phyloP scores from a whole-genome alignment of 768 basidiomycete species.

The Boletus subparvulus region DNA sequence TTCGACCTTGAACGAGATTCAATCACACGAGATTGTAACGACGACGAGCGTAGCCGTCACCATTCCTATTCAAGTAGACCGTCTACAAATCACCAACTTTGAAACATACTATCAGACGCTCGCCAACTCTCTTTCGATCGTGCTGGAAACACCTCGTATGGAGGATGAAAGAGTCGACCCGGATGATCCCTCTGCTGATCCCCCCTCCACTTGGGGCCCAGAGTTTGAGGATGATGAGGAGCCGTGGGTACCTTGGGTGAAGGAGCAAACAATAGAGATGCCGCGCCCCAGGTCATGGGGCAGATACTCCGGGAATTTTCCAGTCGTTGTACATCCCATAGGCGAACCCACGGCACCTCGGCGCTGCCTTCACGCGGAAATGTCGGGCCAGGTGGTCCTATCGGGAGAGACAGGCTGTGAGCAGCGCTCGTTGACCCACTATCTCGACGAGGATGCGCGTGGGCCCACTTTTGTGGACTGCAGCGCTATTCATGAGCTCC shows the following conservation, averaged over 20 bases:
- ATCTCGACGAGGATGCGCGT: constrained; percentile 19
- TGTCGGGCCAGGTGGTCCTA: constrained; percentile 4
- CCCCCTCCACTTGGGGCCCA: background rate
- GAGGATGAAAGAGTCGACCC: background rate
- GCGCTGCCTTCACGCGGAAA: background rate
- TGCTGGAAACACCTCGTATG: background rate
- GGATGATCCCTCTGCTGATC: background rate
- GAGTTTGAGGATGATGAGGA: constrained; percentile 17
- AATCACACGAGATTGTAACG: background rate
- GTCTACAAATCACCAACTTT: constrained; percentile 4
- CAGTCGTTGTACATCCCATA: constrained; percentile 1
- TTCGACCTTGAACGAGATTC: constrained; percentile 5
- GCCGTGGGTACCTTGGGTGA: constrained; percentile 22
- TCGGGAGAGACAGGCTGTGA: background rate
- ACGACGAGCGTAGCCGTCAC: constrained; percentile 7
- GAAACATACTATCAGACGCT: constrained; percentile 16
- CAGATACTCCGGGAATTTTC: background rate
- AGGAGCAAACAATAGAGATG: background rate
- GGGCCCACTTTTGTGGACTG: constrained; percentile 19
- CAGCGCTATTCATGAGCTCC: background rate
- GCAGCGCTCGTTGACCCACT: constrained; percentile 9
- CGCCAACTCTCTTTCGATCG: constrained; percentile 3
- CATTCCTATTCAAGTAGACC: constrained; percentile 5
- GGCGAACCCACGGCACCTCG: background rate
- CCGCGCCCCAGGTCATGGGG: background rate